A percentile compares a stretch with the other conserved stretches of the same genome.
Conservation (phyloP, 208 protist genomes). For the Porcisia deanei region DNA sequence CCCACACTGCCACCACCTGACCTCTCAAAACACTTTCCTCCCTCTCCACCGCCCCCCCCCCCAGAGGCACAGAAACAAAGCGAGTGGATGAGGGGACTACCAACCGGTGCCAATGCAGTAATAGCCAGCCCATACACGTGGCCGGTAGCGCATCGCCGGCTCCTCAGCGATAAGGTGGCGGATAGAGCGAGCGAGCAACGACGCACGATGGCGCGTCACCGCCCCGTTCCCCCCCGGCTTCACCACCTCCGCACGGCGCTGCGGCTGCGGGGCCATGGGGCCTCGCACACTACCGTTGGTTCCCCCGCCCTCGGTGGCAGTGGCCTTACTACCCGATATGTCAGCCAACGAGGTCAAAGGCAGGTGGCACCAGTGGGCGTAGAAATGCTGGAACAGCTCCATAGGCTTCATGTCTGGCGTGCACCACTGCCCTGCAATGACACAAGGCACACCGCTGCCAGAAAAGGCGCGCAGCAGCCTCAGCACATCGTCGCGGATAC, state of each 20-base stretch:
- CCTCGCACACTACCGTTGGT: conserved; percentile 1
- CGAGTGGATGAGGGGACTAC: conserved; percentile 11
- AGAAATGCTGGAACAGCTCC: conserved; percentile 79
- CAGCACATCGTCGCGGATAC: conserved; percentile 62
- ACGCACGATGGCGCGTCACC: conserved; percentile 35
- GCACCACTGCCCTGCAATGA: conserved; percentile 88
- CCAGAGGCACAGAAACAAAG: background rate
- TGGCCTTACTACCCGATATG: conserved; percentile 3
- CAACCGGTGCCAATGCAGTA: conserved; percentile 75
- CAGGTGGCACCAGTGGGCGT: conserved; percentile 45
- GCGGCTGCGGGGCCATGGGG: background rate
- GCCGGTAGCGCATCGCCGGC: conserved; percentile 64
- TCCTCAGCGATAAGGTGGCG: conserved; percentile 66
- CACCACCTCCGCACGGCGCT: background rate
- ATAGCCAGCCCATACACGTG: conserved; percentile 83
- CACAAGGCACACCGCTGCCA: conserved; percentile 71
- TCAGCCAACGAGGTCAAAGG: conserved; percentile 6
- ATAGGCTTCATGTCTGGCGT: conserved; percentile 87
- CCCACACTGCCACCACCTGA: background rate
- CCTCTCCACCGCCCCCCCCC: background rate
- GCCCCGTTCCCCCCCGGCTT: conserved; percentile 14
- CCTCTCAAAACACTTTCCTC: background rate
- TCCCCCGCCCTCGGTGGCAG: background rate
- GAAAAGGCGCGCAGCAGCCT: conserved; percentile 74
- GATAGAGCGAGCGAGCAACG: conserved; percentile 68